These are phyloP conservation scores for Letharia columbiana DNA, from an alignment of 495 filamentous ascomycete genomes.

Conservation along the genomic window DNA sequence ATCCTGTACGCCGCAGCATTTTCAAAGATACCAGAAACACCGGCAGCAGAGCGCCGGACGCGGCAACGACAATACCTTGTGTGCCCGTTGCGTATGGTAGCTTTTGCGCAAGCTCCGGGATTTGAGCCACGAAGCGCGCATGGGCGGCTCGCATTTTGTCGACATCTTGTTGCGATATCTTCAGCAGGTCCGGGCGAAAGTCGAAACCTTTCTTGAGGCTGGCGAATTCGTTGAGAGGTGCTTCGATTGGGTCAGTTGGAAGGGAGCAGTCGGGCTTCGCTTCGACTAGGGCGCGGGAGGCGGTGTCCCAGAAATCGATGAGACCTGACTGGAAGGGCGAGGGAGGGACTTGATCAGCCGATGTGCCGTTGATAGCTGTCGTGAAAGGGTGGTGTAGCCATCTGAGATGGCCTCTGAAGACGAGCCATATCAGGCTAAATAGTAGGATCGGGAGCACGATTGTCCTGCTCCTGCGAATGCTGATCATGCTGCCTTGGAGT, in stretches of 20 bases:
- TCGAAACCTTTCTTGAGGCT: not conserved
- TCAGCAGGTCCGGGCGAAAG: slow-evolving; percentile 14
- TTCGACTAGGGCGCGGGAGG: slow-evolving; percentile 13
- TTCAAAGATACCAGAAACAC: slow-evolving; percentile 45
- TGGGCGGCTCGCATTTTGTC: slow-evolving; percentile 15
- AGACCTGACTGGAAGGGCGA: slow-evolving; percentile 8
- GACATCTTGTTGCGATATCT: slow-evolving; percentile 8
- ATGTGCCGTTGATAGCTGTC: not conserved
- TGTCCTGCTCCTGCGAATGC: slow-evolving; percentile 3
- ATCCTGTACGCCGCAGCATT: slow-evolving; percentile 50
- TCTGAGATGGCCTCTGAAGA: not conserved
- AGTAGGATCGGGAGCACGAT: not conserved
- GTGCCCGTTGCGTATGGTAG: slow-evolving; percentile 13
- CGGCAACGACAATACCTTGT: slow-evolving; percentile 45
- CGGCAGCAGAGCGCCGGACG: slow-evolving; percentile 38
- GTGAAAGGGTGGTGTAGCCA: not conserved
- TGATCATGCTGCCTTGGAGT: slow-evolving; percentile 6
- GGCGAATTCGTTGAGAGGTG: slow-evolving; percentile 9
- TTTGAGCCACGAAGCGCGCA: slow-evolving; percentile 11
- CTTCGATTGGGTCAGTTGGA: slow-evolving; percentile 1
- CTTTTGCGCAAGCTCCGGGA: slow-evolving; percentile 8
- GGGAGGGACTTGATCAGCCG: not conserved
- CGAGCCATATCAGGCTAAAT: slow-evolving; percentile 8
- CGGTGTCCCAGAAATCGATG: slow-evolving; percentile 11
- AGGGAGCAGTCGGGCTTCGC: slow-evolving; percentile 11